A percentile compares a stretch with the other conserved stretches of the same genome.
Conservation (phyloP, 768 basidiomycete species). For the Boletus reticulatus region DNA sequence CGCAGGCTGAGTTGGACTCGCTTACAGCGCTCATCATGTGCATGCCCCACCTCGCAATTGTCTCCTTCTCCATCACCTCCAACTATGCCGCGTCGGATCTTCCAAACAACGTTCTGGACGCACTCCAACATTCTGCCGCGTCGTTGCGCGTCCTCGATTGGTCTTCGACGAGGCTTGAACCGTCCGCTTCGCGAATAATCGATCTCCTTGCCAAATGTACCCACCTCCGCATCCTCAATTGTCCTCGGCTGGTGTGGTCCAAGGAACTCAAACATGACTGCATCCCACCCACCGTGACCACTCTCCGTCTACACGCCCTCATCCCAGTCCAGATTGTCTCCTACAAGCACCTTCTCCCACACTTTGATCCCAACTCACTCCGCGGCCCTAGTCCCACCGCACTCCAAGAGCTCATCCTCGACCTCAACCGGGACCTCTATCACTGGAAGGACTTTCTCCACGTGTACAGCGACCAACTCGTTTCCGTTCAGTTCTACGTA, state of each 20-base stretch:
- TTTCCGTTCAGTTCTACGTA: slow-evolving; percentile 14
- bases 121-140: slow-evolving; percentile 11
- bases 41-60: slow-evolving; percentile 20
- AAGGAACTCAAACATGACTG: not conserved
- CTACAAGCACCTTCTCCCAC: not conserved
- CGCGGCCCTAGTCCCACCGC: slow-evolving; percentile 26
- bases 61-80: slow-evolving; percentile 13
- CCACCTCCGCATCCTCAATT: slow-evolving; percentile 17
- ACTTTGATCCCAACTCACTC: not conserved
- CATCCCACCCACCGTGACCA: slow-evolving; percentile 13
- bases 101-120: slow-evolving; percentile 9
- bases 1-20: not conserved
- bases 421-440: not conserved
- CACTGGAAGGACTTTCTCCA: slow-evolving; percentile 15
- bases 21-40: slow-evolving; percentile 11
- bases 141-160: slow-evolving; percentile 24
- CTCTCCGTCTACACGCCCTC: slow-evolving; percentile 7
- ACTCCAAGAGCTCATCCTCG: slow-evolving; percentile 20
- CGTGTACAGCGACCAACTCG: slow-evolving; percentile 13
- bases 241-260: slow-evolving; percentile 8
- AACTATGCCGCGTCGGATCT: not conserved
- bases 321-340: not conserved
- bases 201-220: slow-evolving; percentile 11
- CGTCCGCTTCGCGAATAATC: not conserved
- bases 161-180: not conserved